Evolutionary conservation across 495 filamentous ascomycete species (phyloP).

Genomic region (Aspergillus bridgeri): DNA sequence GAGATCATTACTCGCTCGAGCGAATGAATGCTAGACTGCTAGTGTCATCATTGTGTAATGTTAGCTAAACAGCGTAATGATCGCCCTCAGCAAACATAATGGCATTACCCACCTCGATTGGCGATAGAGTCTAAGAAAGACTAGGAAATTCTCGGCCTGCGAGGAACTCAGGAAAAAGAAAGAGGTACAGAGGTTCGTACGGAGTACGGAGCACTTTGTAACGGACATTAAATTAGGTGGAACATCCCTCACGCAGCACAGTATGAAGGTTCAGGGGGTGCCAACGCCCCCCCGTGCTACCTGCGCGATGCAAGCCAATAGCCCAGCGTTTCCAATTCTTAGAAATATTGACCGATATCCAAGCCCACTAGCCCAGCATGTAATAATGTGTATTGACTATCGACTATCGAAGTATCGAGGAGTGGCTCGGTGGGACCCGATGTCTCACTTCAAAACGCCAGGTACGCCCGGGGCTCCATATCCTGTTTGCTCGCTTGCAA

Average conservation of each 20-base stretch:
- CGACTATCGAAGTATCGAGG: too few species aligned
- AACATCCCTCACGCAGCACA: neutral
- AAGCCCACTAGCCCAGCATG: too few species aligned
- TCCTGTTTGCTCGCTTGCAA: neutral
- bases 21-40: neutral
- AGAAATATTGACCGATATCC: conserved; percentile 8
- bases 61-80: neutral
- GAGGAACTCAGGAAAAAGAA: too few species aligned
- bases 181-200: too few species aligned
- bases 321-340: conserved; percentile 1
- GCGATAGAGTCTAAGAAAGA: neutral
- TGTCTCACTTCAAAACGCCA: conserved; percentile 17
- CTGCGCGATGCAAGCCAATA: neutral
- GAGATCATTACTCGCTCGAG: too few species aligned
- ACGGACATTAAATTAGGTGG: neutral
- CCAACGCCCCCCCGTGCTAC: neutral
- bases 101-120: neutral
- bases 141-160: too few species aligned
- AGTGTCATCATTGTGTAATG: neutral
- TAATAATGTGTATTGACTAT: neutral
- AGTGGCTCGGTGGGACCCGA: conserved; percentile 7
- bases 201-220: neutral
- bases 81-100: neutral
- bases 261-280: neutral
- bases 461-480: neutral